These are phyloP conservation scores for Colletotrichum viniferum DNA, from an alignment of 2,329 filamentous ascomycete species.

Conservation along the genomic window DNA sequence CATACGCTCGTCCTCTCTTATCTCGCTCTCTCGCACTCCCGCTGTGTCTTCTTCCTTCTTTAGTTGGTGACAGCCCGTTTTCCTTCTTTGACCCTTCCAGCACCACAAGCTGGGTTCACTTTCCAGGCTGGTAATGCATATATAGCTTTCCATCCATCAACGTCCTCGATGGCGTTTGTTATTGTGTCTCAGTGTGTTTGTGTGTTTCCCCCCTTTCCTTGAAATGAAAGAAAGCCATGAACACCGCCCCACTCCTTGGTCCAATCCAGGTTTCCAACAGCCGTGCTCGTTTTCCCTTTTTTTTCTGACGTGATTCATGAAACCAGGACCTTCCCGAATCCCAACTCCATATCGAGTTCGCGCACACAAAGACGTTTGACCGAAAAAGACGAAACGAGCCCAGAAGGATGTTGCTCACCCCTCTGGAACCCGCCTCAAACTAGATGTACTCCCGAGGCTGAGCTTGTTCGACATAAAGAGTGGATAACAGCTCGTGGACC, in stretches of 20 bases:
- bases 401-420: not conserved
- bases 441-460: not conserved
- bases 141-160: not conserved
- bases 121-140: not conserved
- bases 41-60: not conserved
- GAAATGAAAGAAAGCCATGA: not conserved
- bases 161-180: not conserved
- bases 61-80: not conserved
- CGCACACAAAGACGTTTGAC: not conserved
- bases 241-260: not conserved
- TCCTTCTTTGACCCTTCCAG: not conserved
- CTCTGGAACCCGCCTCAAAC: not conserved
- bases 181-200: not conserved
- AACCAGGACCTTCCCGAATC: slow-evolving; percentile 16
- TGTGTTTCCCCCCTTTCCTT: not conserved
- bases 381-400: not conserved
- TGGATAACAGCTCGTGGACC: not conserved
- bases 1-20: slow-evolving; percentile 12
- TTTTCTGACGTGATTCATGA: slow-evolving; percentile 12
- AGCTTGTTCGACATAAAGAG: not conserved
- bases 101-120: not conserved
- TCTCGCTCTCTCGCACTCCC: not conserved
- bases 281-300: not conserved
- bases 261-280: not conserved
- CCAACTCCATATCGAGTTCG: slow-evolving; percentile 13